A percentile compares a stretch with the other conserved stretches of the same genome.
Evolutionary conservation across 2,329 filamentous ascomycete species (phyloP).

Genomic region (Neodidymelliopsis sp.): DNA sequence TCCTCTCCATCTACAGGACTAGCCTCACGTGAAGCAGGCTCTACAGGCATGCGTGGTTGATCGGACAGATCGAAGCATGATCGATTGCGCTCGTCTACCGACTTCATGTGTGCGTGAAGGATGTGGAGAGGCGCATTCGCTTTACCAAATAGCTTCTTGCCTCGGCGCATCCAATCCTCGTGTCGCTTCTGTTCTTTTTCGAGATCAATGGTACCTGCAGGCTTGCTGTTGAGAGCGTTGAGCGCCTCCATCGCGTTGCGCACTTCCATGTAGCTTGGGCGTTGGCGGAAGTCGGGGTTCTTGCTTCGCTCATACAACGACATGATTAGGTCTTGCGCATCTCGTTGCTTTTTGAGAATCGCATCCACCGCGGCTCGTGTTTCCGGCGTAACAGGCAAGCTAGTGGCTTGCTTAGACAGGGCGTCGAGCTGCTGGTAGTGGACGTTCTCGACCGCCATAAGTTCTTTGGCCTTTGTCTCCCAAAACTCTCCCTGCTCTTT

Average conservation of each 20-base stretch:
- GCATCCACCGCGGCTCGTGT: constrained; percentile 85
- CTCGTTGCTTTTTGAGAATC: constrained; percentile 93
- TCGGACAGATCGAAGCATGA: constrained; percentile 93
- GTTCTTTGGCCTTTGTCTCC: constrained; percentile 91
- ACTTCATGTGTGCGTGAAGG: constrained; percentile 90
- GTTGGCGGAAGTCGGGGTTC: constrained; percentile 75
- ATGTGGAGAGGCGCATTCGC: constrained; percentile 97
- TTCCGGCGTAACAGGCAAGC: constrained; percentile 80
- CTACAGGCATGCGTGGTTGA: constrained; percentile 86
- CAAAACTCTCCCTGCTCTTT: constrained; percentile 80
- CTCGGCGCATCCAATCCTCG: constrained; percentile 98
- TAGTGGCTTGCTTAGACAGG: constrained; percentile 80
- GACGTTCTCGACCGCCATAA: constrained; percentile 89
- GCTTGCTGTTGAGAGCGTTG: constrained; percentile 90
- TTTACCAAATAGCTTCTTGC: constrained; percentile 97
- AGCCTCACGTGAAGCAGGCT: constrained; percentile 87
- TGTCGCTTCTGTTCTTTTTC: constrained; percentile 94
- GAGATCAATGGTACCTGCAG: constrained; percentile 86
- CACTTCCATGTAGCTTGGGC: constrained; percentile 90
- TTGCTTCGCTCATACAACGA: constrained; percentile 81
- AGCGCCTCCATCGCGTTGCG: constrained; percentile 86
- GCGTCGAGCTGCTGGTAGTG: constrained; percentile 96
- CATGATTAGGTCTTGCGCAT: constrained; percentile 87
- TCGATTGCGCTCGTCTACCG: constrained; percentile 86
- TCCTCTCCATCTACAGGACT: constrained; percentile 62